Conservation (phyloP, 106 monocot species). For the Gastrodia elata region DNA sequence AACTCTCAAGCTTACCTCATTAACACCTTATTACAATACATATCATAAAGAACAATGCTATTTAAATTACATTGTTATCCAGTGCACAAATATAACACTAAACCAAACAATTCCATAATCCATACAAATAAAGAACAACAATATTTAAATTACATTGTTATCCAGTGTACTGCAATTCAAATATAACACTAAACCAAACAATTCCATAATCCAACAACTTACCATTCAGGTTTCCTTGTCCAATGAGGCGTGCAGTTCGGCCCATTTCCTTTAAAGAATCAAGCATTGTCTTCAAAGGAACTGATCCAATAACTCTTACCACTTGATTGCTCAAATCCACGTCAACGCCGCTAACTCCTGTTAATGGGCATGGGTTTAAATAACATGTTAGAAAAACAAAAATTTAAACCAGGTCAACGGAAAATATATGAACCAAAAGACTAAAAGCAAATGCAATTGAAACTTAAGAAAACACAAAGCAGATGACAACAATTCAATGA, state of each 20-base stretch:
- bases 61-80: not conserved
- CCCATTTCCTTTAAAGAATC: constrained; percentile 70
- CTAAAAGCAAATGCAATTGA: not conserved
- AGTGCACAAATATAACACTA: not conserved
- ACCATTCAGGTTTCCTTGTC: constrained; percentile 93
- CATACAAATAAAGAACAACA: no score
- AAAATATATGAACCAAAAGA: not conserved
- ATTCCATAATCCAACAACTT: constrained; percentile 1
- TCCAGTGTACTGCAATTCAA: not conserved
- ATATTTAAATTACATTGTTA: not conserved
- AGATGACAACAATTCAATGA: not conserved
- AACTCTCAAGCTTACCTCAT: not conserved
- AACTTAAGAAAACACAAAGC: not conserved
- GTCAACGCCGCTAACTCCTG: constrained; percentile 71
- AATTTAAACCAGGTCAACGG: not conserved
- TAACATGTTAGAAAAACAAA: not conserved
- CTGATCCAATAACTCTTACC: constrained; percentile 65
- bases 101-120: not conserved
- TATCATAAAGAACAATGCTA: not conserved
- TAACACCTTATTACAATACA: not conserved
- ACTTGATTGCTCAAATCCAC: constrained; percentile 90
- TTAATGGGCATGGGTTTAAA: not conserved
- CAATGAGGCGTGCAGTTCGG: constrained; percentile 62
- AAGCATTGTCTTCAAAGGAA: constrained; percentile 64
- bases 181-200: not conserved